Base-by-base conservation (phyloP, 2,329 filamentous ascomycete genomes). In the Parastagonospora avenae region DNA sequence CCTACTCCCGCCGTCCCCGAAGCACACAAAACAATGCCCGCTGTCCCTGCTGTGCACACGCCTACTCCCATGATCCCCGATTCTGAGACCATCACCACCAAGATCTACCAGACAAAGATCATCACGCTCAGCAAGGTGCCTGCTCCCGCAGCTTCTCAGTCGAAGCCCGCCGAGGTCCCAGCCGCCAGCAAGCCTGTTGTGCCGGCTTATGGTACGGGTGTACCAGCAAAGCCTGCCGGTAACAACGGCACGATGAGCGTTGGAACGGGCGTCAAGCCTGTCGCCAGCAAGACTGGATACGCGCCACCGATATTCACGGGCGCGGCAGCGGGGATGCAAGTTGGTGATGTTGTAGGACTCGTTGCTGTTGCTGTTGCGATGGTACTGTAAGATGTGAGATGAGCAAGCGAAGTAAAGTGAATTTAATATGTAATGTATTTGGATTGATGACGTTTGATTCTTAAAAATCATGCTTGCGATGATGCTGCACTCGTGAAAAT, bases 221-320 rank as follows among this genome's bases (percentile, higher is more conserved):
- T 29, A 5, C 37, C 38, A 16, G 24, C 29, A 24, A 42, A 33
- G 36, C 11, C 47, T 38, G 15, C 46, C 9, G 27, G 24, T 6
- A 37, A 8, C 29, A 49, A 49, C 40, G 41, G 29, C 35, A 42
- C 37, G 14, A 31, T 36, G 16, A 38, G 44, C 24, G 29, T 28
- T 16, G 36, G 35, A 12, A 48, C 46, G 4, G 39, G 39, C 12
- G 39, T 48, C 27, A 10, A 45, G 19, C 37, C 37, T 36, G 54
- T 53, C 32, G 52, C 62, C 2, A 60, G 29, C 14, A 54, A 58
- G 54, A 59, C 60, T 27, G 52, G 46, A 0, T 60, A 57, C 42
- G 41, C 46, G 11, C 28, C 45, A 0, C 53, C 62, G 8, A 43
- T 63, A 35, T 66, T 67, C 54, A 66, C 63, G 0, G 63, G 64